phyloP scores from a whole-genome alignment of 345 rosid genomes.

The Rhodamnia argentea region DNA sequence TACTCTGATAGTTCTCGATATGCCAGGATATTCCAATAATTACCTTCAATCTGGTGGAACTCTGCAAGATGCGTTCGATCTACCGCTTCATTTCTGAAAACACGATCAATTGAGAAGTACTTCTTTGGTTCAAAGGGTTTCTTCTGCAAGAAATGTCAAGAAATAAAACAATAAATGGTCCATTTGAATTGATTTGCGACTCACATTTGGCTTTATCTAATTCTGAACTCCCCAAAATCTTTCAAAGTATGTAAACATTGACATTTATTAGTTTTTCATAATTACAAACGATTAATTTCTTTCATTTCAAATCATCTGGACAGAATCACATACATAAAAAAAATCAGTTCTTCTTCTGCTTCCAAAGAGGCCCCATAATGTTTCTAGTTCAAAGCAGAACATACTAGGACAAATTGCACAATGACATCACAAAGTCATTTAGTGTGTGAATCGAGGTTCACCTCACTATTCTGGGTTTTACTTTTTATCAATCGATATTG shows the following conservation, averaged over 20 bases:
- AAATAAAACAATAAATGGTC: background rate
- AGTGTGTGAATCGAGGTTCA: background rate
- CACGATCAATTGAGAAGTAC: slow-evolving; percentile 93
- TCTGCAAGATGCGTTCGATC: slow-evolving; percentile 95
- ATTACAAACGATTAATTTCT: background rate
- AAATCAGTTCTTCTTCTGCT: background rate
- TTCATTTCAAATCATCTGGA: background rate
- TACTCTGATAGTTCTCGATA: background rate
- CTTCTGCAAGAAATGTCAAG: slow-evolving; percentile 7
- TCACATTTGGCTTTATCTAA: background rate
- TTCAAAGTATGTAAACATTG: background rate
- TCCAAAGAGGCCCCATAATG: background rate
- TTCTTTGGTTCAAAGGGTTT: slow-evolving; percentile 68
- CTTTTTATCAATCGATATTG: background rate
- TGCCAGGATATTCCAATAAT: background rate
- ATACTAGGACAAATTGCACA: background rate
- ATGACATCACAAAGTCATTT: background rate
- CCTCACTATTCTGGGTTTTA: background rate
- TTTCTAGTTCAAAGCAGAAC: background rate
- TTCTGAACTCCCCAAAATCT: background rate
- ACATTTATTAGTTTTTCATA: background rate
- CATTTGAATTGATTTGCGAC: background rate
- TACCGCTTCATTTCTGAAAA: slow-evolving; percentile 96
- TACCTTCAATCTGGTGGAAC: slow-evolving; percentile 98
- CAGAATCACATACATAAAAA: background rate